Evolutionary conservation across 202 grass and related monocot species (phyloP).

Genomic region (Cymbopogon flexuosus): DNA sequence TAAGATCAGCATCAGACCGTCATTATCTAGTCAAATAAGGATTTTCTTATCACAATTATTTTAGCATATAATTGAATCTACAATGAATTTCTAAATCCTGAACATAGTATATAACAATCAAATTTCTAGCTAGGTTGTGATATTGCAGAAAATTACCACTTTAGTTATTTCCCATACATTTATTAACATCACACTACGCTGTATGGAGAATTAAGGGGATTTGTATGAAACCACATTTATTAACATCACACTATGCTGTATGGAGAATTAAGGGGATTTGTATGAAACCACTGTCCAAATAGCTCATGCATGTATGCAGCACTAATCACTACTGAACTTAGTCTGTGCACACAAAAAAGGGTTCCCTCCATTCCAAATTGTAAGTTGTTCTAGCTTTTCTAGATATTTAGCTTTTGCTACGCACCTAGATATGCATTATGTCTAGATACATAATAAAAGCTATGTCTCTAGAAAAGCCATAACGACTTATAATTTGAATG

Average conservation of each 20-base stretch:
- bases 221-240: no score
- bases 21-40: constrained; percentile 24
- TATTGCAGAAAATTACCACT: neutral
- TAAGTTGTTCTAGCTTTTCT: no score
- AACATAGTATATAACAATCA: neutral
- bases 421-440: no score
- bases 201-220: neutral
- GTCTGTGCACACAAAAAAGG: neutral
- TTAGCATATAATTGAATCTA: neutral
- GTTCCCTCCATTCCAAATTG: neutral
- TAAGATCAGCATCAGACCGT: constrained; percentile 10
- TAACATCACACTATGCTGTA: no score
- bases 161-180: neutral
- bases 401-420: no score
- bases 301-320: neutral
- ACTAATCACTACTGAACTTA: neutral
- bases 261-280: neutral
- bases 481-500: no score
- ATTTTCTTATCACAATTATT: neutral
- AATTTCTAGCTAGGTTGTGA: neutral
- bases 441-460: no score
- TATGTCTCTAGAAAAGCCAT: no score
- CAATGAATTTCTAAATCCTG: neutral
- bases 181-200: neutral
- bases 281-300: constrained; percentile 3